Evolutionary conservation across 1,284 basidiomycete genomes (phyloP).

Genomic region (Rhodotorula sp.): DNA sequence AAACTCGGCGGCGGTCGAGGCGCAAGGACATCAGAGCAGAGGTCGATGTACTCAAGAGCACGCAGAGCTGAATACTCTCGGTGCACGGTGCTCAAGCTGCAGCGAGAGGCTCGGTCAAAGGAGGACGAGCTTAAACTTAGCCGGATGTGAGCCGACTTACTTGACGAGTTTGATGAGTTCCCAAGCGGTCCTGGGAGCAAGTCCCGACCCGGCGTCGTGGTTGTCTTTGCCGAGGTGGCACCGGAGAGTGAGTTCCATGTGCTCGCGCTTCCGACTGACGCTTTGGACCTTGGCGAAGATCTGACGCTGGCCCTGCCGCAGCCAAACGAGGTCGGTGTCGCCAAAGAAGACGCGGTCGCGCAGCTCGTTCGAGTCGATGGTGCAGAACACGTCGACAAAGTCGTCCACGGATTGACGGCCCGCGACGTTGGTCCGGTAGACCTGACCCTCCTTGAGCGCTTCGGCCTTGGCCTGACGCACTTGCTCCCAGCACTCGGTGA

Average conservation of each 20-base stretch:
- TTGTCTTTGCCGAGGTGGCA: constrained; percentile 52
- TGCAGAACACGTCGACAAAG: constrained; percentile 66
- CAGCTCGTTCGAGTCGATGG: constrained; percentile 53
- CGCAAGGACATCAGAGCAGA: constrained; percentile 66
- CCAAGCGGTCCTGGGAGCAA: constrained; percentile 67
- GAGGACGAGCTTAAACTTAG: background rate
- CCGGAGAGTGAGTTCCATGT: constrained; percentile 54
- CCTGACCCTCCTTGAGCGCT: constrained; percentile 51
- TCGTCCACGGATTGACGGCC: constrained; percentile 67
- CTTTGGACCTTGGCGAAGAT: constrained; percentile 73
- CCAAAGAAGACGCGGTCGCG: constrained; percentile 69
- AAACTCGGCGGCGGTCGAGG: constrained; percentile 60
- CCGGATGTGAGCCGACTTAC: constrained; percentile 52
- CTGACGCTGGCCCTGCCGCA: constrained; percentile 56
- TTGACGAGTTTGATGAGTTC: constrained; percentile 75
- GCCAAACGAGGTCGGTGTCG: constrained; percentile 75
- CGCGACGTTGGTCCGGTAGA: constrained; percentile 60
- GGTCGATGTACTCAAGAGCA: constrained; percentile 77
- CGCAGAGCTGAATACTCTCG: constrained; percentile 88
- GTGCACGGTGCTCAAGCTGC: constrained; percentile 81
- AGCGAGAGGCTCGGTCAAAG: background rate
- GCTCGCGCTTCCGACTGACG: constrained; percentile 58
- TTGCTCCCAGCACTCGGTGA: constrained; percentile 91
- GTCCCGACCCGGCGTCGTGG: constrained; percentile 45
- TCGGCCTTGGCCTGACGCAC: constrained; percentile 70